Conservation (phyloP, 768 basidiomycete genomes). For the Trametes coccinea region DNA sequence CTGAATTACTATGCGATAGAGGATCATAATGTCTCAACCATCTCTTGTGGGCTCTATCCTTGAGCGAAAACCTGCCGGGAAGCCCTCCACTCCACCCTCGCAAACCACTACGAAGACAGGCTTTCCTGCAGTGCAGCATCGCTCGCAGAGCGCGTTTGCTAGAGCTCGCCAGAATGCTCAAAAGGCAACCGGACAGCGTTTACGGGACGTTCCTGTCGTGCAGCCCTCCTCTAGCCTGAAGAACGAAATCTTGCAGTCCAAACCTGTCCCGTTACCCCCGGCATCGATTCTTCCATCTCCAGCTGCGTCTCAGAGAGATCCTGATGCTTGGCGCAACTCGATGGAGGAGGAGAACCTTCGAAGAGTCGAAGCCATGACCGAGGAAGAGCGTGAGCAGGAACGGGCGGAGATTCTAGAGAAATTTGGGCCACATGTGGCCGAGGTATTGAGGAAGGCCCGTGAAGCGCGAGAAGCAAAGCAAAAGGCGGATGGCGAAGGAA, state of each 20-base stretch:
- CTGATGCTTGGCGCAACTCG: conserved; percentile 50
- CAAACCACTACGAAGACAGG: conserved; percentile 32
- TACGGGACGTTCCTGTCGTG: conserved; percentile 25
- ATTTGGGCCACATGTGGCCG: conserved; percentile 67
- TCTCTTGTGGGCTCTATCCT: conserved; percentile 47
- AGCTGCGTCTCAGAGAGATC: neutral
- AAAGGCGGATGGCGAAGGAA: neutral
- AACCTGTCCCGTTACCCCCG: neutral
- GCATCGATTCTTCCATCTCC: neutral
- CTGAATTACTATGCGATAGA: neutral
- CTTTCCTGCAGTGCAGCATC: conserved; percentile 43
- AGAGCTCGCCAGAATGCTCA: conserved; percentile 31
- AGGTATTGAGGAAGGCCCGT: conserved; percentile 58
- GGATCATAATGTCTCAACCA: neutral
- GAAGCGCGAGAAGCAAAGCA: conserved; percentile 43
- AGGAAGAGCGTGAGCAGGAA: conserved; percentile 68
- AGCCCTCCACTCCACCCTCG: conserved; percentile 27
- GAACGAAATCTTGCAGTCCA: neutral
- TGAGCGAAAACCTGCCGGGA: conserved; percentile 39
- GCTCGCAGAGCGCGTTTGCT: conserved; percentile 42
- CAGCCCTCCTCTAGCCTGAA: conserved; percentile 20
- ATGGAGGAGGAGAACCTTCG: conserved; percentile 68
- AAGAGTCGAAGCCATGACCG: conserved; percentile 65
- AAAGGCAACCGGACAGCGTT: conserved; percentile 16
- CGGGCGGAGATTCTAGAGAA: conserved; percentile 64